A percentile compares a stretch with the other conserved stretches of the same genome.
Evolutionary conservation across 2,329 filamentous ascomycete genomes (phyloP).

Genomic region (Madurella fahalii): DNA sequence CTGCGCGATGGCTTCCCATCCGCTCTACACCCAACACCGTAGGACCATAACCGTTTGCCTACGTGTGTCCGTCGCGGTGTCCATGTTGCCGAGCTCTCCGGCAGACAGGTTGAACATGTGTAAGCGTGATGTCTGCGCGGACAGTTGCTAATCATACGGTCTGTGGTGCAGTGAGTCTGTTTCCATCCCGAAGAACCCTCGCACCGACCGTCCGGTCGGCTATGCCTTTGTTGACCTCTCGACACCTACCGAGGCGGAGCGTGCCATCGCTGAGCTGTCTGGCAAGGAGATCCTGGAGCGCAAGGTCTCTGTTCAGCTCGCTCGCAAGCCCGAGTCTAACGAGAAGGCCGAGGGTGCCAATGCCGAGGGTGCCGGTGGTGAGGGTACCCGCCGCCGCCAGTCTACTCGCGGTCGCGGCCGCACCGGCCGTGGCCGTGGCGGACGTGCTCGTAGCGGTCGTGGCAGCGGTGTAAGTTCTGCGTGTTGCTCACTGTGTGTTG

Average conservation of each 20-base stretch:
- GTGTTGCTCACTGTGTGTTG: not conserved
- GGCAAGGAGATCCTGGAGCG: slow-evolving; percentile 97
- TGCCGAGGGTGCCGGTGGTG: slow-evolving; percentile 65
- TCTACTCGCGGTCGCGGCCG: slow-evolving; percentile 65
- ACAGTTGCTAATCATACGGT: slow-evolving; percentile 32
- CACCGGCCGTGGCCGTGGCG: slow-evolving; percentile 61
- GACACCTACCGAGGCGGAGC: slow-evolving; percentile 89
- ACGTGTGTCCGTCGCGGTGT: not conserved
- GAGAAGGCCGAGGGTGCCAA: slow-evolving; percentile 72
- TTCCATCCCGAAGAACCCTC: slow-evolving; percentile 98
- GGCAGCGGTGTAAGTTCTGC: slow-evolving; percentile 49
- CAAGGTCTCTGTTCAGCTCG: slow-evolving; percentile 98
- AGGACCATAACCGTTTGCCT: not conserved
- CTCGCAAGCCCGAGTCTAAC: slow-evolving; percentile 89
- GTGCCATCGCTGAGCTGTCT: slow-evolving; percentile 91
- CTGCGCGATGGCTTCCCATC: too few relatives aligned
- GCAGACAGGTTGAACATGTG: too few relatives aligned
- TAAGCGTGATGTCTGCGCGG: not conserved
- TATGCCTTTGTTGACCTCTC: slow-evolving; percentile 99
- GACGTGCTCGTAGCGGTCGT: slow-evolving; percentile 62
- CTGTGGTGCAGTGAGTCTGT: slow-evolving; percentile 74
- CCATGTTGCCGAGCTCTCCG: not conserved
- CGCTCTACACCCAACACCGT: too few relatives aligned
- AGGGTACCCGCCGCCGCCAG: slow-evolving; percentile 59
- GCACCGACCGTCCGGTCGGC: slow-evolving; percentile 95